phyloP scores from a whole-genome alignment of 2,329 filamentous ascomycete genomes.

The Ustilaginoidea virens region DNA sequence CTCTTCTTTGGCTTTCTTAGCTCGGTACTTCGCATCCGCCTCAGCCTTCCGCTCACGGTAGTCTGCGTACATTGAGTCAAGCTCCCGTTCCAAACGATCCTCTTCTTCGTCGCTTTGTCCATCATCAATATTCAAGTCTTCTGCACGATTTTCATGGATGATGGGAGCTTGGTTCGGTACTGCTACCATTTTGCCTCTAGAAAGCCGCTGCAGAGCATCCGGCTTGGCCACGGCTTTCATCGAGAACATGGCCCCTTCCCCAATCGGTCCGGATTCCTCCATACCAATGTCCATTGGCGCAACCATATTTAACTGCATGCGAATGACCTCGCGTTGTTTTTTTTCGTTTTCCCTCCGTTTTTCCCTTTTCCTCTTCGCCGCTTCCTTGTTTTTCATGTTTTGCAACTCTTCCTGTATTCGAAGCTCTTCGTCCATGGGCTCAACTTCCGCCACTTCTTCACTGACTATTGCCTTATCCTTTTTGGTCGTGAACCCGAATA shows the following conservation, averaged over 20 bases:
- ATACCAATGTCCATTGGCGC: slow-evolving; percentile 91
- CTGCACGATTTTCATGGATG: slow-evolving; percentile 41
- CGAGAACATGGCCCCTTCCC: slow-evolving; percentile 73
- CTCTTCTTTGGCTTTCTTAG: slow-evolving; percentile 74
- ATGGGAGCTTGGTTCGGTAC: slow-evolving; percentile 40
- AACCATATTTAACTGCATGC: slow-evolving; percentile 95
- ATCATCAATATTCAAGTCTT: slow-evolving; percentile 38
- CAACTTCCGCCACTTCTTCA: slow-evolving; percentile 58
- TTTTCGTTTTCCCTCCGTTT: slow-evolving; percentile 79
- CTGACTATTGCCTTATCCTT: slow-evolving; percentile 39
- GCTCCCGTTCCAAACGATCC: slow-evolving; percentile 67
- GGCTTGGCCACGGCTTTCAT: slow-evolving; percentile 70
- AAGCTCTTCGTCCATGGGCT: slow-evolving; percentile 88
- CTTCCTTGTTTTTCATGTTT: slow-evolving; percentile 64
- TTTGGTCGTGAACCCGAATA: slow-evolving; percentile 60
- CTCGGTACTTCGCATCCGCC: slow-evolving; percentile 71
- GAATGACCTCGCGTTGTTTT: slow-evolving; percentile 87
- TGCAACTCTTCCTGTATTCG: slow-evolving; percentile 80
- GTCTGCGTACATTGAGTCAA: slow-evolving; percentile 76
- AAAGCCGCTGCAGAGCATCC: slow-evolving; percentile 44
- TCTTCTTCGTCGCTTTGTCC: slow-evolving; percentile 62
- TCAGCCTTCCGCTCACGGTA: slow-evolving; percentile 71
- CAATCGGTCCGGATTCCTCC: slow-evolving; percentile 66
- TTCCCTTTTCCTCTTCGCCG: slow-evolving; percentile 64
- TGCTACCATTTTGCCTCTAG: slow-evolving; percentile 63